These are phyloP conservation scores for Gamsiella multidivaricata DNA, from an alignment of 192 early-diverging fungal species.

Conservation along the genomic window DNA sequence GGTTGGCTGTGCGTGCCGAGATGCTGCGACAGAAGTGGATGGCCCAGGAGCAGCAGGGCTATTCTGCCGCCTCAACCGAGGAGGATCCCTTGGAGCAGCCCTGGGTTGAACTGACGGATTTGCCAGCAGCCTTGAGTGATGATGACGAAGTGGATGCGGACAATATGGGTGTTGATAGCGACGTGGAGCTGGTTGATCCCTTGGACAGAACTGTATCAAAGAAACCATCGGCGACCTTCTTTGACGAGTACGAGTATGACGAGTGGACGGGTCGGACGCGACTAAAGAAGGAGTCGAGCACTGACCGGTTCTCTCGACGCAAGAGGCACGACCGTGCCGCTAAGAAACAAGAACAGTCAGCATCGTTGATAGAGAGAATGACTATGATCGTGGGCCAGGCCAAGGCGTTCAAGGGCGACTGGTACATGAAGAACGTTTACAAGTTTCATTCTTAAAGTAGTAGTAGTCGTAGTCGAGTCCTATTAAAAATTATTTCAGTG, in stretches of 20 bases:
- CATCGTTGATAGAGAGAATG: conserved; percentile 46
- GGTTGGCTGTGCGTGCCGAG: conserved; percentile 36
- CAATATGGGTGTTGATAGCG: conserved; percentile 3
- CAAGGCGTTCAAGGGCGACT: conserved; percentile 48
- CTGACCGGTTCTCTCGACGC: conserved; percentile 41
- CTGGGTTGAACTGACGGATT: conserved; percentile 21
- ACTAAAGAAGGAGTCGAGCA: conserved; percentile 7
- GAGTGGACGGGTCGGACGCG: conserved; percentile 27
- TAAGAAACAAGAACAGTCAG: neutral
- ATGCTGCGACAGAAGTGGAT: conserved; percentile 27
- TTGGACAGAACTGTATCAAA: neutral
- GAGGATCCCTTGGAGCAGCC: conserved; percentile 3
- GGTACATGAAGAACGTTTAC: conserved; percentile 53
- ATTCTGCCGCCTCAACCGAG: no score
- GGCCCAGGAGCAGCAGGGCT: conserved; percentile 2
- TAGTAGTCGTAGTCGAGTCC: no score
- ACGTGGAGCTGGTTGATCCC: neutral
- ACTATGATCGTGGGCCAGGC: conserved; percentile 49
- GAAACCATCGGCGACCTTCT: neutral
- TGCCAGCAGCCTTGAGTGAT: neutral
- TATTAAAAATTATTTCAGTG: neutral
- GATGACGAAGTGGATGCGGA: conserved; percentile 8
- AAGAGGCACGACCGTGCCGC: conserved; percentile 26
- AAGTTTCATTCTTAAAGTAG: conserved; percentile 19
- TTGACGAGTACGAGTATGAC: conserved; percentile 39